phyloP scores from a whole-genome alignment of 2,329 filamentous ascomycete genomes.

The Emmonsiellopsis sp. region DNA sequence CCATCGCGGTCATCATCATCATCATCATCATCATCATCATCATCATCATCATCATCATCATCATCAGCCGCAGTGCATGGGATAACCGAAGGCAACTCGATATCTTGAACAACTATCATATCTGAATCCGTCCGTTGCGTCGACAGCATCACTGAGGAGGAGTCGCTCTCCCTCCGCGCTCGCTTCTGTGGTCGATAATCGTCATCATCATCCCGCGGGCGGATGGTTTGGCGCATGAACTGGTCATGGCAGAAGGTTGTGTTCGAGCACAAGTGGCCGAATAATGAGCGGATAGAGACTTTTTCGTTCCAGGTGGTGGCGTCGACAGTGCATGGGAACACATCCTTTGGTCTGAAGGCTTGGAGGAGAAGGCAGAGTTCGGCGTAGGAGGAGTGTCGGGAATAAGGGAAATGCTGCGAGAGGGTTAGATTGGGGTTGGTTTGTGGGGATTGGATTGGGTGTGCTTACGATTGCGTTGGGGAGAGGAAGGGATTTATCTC shows the following conservation, averaged over 20 bases:
- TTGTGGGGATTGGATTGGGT: neutral
- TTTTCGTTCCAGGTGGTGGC: conserved; percentile 52
- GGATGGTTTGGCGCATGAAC: conserved; percentile 42
- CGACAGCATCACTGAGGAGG: conserved; percentile 6
- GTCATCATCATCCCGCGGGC: conserved; percentile 4
- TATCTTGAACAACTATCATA: neutral
- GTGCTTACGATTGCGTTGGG: conserved; percentile 28
- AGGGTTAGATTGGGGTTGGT: neutral
- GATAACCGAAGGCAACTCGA: neutral
- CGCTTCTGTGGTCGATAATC: conserved; percentile 10
- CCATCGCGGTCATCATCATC: neutral
- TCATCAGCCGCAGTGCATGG: neutral
- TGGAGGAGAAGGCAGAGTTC: conserved; percentile 66
- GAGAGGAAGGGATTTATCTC: conserved; percentile 8
- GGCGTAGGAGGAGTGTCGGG: conserved; percentile 76
- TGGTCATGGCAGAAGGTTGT: conserved; percentile 56
- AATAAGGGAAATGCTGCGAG: conserved; percentile 63
- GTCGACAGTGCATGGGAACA: conserved; percentile 75
- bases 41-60: neutral
- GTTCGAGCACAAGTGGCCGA: conserved; percentile 59
- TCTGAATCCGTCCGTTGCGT: conserved; percentile 7
- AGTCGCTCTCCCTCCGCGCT: conserved; percentile 4
- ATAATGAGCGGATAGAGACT: conserved; percentile 59
- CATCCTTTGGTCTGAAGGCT: conserved; percentile 61
- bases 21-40: too few species aligned